Conservation (phyloP, 352 stramenopile species). For the Pythium sp. region DNA sequence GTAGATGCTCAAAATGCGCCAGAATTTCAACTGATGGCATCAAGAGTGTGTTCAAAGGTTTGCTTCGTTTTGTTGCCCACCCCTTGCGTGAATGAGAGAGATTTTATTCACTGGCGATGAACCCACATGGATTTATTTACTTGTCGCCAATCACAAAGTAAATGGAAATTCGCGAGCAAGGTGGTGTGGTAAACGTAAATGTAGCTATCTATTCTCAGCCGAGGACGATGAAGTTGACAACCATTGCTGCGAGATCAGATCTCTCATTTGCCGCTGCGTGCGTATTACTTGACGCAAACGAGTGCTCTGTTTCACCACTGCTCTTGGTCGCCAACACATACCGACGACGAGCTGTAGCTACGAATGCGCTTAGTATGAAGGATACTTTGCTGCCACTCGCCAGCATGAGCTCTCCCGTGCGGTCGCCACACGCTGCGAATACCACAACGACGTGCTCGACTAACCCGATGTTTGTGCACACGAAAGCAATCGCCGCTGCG, state of each 20-base stretch:
- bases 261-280: background rate
- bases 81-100: too few relatives aligned
- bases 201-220: constrained; percentile 2
- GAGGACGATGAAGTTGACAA: background rate
- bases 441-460: constrained; percentile 14
- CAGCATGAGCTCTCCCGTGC: background rate
- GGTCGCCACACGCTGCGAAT: background rate
- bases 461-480: constrained; percentile 38
- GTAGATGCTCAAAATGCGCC: too few relatives aligned
- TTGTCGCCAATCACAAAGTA: background rate
- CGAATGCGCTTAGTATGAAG: background rate
- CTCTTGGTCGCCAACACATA: background rate
- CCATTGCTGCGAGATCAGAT: background rate
- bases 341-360: background rate
- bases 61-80: too few relatives aligned
- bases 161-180: background rate
- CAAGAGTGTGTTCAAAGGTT: too few relatives aligned
- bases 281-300: background rate
- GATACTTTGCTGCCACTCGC: background rate
- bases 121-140: background rate
- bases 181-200: background rate
- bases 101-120: too few relatives aligned
- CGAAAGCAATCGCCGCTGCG: constrained; percentile 41
- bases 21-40: too few relatives aligned
- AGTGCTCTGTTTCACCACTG: background rate